These are phyloP conservation scores for Trypanosoma congolense DNA, from an alignment of 208 protist species.

Conservation along the genomic window DNA sequence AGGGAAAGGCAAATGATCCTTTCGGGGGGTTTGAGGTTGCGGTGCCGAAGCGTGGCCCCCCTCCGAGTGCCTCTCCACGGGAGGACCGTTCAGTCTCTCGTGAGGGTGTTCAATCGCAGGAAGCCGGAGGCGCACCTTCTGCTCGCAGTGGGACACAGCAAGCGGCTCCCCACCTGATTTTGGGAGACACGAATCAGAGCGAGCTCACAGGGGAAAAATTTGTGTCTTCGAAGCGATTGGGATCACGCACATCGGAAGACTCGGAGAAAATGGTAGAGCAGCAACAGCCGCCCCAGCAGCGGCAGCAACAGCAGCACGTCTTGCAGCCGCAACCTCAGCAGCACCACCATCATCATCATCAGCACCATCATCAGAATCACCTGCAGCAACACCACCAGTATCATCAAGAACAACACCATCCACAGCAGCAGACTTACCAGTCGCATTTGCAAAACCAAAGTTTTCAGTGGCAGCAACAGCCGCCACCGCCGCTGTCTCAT, in stretches of 20 bases:
- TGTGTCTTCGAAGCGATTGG: neutral
- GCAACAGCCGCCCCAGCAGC: constrained; percentile 6
- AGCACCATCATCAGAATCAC: constrained; percentile 1
- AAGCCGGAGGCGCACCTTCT: neutral
- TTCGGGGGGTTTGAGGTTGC: constrained; percentile 75
- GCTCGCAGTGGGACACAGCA: neutral
- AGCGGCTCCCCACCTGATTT: neutral
- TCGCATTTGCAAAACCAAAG: neutral
- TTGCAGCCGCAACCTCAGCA: neutral
- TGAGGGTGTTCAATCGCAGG: neutral
- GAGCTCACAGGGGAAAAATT: neutral
- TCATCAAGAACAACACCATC: neutral
- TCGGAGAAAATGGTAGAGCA: neutral
- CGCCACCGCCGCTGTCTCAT: neutral
- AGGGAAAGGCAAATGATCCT: constrained; percentile 63
- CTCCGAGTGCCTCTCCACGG: neutral
- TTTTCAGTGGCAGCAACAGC: neutral
- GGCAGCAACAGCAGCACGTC: neutral
- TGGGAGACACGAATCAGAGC: neutral
- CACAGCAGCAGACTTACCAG: neutral
- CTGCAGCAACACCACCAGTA: neutral
- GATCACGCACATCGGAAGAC: neutral
- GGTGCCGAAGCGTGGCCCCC: constrained; percentile 57
- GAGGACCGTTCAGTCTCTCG: neutral
- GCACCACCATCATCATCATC: neutral